Evolutionary conservation across 1,284 basidiomycete genomes (phyloP).

Genomic region (Puccinia coronata): DNA sequence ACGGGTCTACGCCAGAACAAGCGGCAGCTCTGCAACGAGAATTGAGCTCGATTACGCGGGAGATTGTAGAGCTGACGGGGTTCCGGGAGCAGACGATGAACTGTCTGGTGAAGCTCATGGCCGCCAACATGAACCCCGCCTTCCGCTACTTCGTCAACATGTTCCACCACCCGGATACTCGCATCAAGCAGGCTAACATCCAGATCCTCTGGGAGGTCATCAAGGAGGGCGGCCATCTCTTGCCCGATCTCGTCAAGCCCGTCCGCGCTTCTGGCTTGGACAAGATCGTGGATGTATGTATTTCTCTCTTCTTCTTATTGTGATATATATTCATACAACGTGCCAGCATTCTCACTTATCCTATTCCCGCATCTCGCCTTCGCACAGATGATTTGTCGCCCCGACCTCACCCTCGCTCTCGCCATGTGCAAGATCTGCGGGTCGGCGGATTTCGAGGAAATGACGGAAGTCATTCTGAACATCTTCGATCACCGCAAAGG

Average conservation of each 20-base stretch:
- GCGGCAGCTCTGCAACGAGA: slow-evolving; percentile 41
- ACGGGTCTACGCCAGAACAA: slow-evolving; percentile 6
- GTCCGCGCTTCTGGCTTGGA: slow-evolving; percentile 30
- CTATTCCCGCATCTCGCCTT: not conserved
- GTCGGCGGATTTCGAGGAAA: slow-evolving; percentile 74
- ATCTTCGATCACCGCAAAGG: slow-evolving; percentile 74
- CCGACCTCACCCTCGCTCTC: slow-evolving; percentile 66
- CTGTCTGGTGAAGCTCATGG: slow-evolving; percentile 46
- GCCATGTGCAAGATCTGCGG: slow-evolving; percentile 84
- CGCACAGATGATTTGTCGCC: slow-evolving; percentile 47
- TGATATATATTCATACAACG: no score
- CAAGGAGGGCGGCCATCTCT: slow-evolving; percentile 40
- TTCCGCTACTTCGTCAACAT: slow-evolving; percentile 49
- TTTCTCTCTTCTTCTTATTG: not conserved
- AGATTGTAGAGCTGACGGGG: slow-evolving; percentile 22
- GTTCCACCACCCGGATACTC: slow-evolving; percentile 42
- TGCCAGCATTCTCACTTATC: not conserved
- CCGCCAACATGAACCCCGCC: slow-evolving; percentile 41
- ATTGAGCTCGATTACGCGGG: slow-evolving; percentile 45
- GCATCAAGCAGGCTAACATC: slow-evolving; percentile 46
- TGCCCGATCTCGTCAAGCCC: slow-evolving; percentile 34
- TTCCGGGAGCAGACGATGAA: slow-evolving; percentile 42
- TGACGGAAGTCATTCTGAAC: slow-evolving; percentile 76
- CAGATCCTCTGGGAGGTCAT: slow-evolving; percentile 48
- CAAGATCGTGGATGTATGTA: slow-evolving; percentile 32